Evolutionary conservation across 495 filamentous ascomycete species (phyloP).

Genomic region (Daldinia caldariorum): DNA sequence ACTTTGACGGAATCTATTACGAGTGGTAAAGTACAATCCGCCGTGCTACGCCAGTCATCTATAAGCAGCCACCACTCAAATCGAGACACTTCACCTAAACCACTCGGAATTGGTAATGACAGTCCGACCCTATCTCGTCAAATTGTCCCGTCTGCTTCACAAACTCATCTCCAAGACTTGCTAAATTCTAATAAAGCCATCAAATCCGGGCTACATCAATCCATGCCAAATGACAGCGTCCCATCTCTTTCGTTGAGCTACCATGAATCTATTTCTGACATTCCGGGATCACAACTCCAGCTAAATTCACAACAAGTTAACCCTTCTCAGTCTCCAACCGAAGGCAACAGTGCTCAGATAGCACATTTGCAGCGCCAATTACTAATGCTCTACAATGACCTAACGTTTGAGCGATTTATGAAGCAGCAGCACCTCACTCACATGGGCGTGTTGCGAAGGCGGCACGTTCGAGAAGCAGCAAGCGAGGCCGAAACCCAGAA

Average conservation of each 20-base stretch:
- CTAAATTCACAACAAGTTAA: conserved; percentile 26
- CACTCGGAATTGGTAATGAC: conserved; percentile 55
- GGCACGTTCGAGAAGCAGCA: conserved; percentile 73
- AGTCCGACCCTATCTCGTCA: conserved; percentile 66
- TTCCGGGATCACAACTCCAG: conserved; percentile 34
- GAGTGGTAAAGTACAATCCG: conserved; percentile 43
- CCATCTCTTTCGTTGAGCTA: conserved; percentile 57
- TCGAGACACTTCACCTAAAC: conserved; percentile 53
- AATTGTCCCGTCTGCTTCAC: conserved; percentile 54
- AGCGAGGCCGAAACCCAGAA: conserved; percentile 80
- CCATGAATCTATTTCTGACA: conserved; percentile 52
- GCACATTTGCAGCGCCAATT: conserved; percentile 71
- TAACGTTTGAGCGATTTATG: conserved; percentile 79
- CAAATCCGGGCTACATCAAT: conserved; percentile 62
- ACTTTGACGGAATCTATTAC: conserved; percentile 53
- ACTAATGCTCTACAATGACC: conserved; percentile 73
- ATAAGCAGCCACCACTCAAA: conserved; percentile 54
- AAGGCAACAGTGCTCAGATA: conserved; percentile 54
- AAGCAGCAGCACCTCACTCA: conserved; percentile 79
- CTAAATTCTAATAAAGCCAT: conserved; percentile 62
- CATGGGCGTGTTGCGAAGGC: conserved; percentile 74
- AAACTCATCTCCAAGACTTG: conserved; percentile 63
- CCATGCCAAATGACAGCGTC: conserved; percentile 61
- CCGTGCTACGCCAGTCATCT: conserved; percentile 48
- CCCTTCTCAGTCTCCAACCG: conserved; percentile 21